These are phyloP conservation scores for Lactarius evosmus DNA, from an alignment of 768 basidiomycete species.

Conservation along the genomic window DNA sequence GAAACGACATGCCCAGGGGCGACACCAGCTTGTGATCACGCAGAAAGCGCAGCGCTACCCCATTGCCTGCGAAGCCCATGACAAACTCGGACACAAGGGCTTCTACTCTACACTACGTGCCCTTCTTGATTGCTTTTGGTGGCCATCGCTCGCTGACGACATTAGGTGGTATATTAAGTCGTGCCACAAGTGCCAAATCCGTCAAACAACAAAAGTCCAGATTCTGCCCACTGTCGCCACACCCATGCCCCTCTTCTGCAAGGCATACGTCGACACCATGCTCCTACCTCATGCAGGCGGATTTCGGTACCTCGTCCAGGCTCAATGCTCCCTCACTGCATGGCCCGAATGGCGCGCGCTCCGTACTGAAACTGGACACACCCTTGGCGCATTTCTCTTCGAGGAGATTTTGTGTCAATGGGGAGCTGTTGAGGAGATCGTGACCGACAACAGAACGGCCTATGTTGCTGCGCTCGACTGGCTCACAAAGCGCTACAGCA, in stretches of 20 bases:
- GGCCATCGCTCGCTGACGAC: conserved; percentile 30
- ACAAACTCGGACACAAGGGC: conserved; percentile 26
- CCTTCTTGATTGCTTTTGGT: conserved; percentile 30
- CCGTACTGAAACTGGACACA: conserved; percentile 31
- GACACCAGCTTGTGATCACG: conserved; percentile 29
- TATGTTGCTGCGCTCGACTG: neutral
- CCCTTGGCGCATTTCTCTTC: neutral
- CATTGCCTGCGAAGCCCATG: conserved; percentile 21
- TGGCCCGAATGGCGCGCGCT: conserved; percentile 24
- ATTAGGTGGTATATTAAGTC: conserved; percentile 30
- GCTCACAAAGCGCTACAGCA: conserved; percentile 29
- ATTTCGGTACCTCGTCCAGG: conserved; percentile 39
- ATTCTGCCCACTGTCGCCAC: conserved; percentile 28
- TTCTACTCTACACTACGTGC: conserved; percentile 9
- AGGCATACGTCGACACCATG: conserved; percentile 40
- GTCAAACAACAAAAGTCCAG: conserved; percentile 27
- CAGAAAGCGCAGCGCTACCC: conserved; percentile 1
- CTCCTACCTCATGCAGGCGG: conserved; percentile 37
- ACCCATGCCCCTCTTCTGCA: conserved; percentile 21
- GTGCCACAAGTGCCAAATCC: conserved; percentile 41
- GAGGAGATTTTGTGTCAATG: neutral
- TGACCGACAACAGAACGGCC: neutral
- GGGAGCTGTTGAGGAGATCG: neutral
- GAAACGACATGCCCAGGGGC: conserved; percentile 17
- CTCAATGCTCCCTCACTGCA: conserved; percentile 34